These are phyloP conservation scores for Thermochaetoides thermophila DNA, from an alignment of 495 filamentous ascomycete species.

Conservation along the genomic window DNA sequence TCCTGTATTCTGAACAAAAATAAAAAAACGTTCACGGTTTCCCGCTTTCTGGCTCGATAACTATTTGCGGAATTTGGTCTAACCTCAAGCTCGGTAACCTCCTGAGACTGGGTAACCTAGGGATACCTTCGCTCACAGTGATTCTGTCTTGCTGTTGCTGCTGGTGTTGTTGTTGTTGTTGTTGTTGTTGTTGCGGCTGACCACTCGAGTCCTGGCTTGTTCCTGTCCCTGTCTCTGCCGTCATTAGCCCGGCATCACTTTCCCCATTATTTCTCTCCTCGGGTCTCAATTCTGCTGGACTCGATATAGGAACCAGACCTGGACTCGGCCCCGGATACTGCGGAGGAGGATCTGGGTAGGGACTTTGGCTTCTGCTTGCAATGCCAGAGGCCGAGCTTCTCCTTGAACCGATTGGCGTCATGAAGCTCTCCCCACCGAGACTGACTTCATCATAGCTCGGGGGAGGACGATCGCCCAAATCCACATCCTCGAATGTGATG, in stretches of 20 bases:
- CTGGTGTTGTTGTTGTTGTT: too few relatives aligned
- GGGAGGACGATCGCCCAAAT: conserved; percentile 34
- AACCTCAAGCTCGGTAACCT: conserved; percentile 32
- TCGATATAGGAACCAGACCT: conserved; percentile 1
- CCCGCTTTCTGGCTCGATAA: conserved; percentile 36
- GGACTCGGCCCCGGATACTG: conserved; percentile 32
- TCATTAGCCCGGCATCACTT: conserved; percentile 9
- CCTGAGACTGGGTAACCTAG: too few relatives aligned
- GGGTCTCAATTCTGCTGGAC: not conserved
- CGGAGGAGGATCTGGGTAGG: conserved; percentile 32
- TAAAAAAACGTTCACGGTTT: too few relatives aligned
- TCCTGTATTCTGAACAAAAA: too few relatives aligned
- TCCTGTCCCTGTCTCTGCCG: conserved; percentile 6
- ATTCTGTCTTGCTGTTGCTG: too few relatives aligned
- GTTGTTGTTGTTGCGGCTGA: too few relatives aligned
- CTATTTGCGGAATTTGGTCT: conserved; percentile 31
- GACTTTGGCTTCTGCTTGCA: conserved; percentile 19
- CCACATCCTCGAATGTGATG: conserved; percentile 29
- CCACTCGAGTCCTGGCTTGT: conserved; percentile 10
- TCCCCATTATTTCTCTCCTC: not conserved
- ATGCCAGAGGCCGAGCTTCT: conserved; percentile 16
- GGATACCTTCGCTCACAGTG: too few relatives aligned
- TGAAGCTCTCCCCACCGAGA: conserved; percentile 30
- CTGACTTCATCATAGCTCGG: conserved; percentile 43
- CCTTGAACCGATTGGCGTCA: too few relatives aligned